Evolutionary conservation across 2,329 filamentous ascomycete genomes (phyloP).

Genomic region (Exophiala bonariae): DNA sequence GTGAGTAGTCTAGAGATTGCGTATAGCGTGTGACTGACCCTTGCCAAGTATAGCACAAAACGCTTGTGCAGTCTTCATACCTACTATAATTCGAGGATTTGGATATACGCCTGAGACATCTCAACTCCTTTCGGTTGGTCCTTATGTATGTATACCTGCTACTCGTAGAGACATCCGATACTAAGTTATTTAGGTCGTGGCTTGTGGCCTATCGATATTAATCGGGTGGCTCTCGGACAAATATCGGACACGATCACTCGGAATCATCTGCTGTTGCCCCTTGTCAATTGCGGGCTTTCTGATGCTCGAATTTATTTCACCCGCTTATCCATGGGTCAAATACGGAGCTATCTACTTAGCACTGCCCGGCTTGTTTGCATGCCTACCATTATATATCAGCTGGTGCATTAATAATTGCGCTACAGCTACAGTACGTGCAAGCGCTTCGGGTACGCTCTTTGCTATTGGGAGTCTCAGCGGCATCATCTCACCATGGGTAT

Average conservation of each 20-base stretch:
- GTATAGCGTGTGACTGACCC: conserved; percentile 39
- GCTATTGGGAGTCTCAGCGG: conserved; percentile 67
- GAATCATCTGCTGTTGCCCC: too few relatives aligned
- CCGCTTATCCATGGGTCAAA: conserved; percentile 32
- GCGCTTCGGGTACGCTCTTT: conserved; percentile 53
- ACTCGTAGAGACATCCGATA: conserved; percentile 35
- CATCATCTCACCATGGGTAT: conserved; percentile 57
- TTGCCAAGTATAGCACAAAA: too few relatives aligned
- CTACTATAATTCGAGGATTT: conserved; percentile 33
- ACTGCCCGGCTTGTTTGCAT: conserved; percentile 31
- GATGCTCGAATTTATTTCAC: conserved; percentile 36
- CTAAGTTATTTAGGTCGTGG: conserved; percentile 35
- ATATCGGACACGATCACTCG: too few relatives aligned
- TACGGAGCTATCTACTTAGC: conserved; percentile 40
- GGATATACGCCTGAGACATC: conserved; percentile 30
- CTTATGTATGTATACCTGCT: conserved; percentile 17
- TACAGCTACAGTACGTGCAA: conserved; percentile 35
- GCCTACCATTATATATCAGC: conserved; percentile 37
- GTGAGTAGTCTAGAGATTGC: conserved; percentile 43
- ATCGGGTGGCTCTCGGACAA: conserved; percentile 32
- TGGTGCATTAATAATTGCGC: conserved; percentile 45
- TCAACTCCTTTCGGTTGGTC: conserved; percentile 26
- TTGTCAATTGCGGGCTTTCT: conserved; percentile 37
- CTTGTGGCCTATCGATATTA: conserved; percentile 35
- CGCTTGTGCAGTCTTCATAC: conserved; percentile 8